Conservation (phyloP, 768 basidiomycete species). For the Tricholoma flavovirens region DNA sequence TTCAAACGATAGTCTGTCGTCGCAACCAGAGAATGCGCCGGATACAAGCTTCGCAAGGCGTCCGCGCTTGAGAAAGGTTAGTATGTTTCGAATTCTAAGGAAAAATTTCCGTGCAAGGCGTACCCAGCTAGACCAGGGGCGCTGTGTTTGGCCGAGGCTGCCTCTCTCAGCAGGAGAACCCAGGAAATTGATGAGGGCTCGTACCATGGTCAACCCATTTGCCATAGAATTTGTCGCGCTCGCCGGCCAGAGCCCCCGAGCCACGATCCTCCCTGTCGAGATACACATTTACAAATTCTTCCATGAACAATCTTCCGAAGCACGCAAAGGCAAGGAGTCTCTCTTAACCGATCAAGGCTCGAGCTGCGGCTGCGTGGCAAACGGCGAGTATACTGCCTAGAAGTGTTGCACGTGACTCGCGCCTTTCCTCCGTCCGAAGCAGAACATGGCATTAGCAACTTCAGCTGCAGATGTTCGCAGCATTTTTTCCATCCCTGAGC, state of each 20-base stretch:
- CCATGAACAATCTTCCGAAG: background rate
- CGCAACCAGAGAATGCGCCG: constrained; percentile 53
- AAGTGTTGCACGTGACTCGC: background rate
- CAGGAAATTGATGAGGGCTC: constrained; percentile 1
- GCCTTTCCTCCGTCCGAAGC: no score
- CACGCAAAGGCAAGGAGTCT: background rate
- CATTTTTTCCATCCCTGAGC: constrained; percentile 61
- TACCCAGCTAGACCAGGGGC: constrained; percentile 44
- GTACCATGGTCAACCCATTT: constrained; percentile 51
- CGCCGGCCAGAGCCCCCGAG: constrained; percentile 10
- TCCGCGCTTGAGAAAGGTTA: constrained; percentile 28
- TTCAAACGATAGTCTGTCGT: constrained; percentile 42
- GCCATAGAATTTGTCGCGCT: constrained; percentile 36
- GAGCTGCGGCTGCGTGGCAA: no score
- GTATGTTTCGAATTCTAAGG: background rate
- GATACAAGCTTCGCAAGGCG: constrained; percentile 52
- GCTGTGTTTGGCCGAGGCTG: constrained; percentile 50
- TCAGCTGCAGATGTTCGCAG: constrained; percentile 81
- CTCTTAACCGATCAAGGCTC: background rate
- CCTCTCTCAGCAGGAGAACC: background rate
- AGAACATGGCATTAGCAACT: constrained; percentile 44
- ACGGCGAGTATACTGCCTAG: no score
- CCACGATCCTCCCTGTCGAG: constrained; percentile 12
- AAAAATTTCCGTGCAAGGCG: constrained; percentile 8
- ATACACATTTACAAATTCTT: constrained; percentile 15